Evolutionary conservation across 495 filamentous ascomycete genomes (phyloP), one percentile per base, ranked within the genome.

Genomic region (Penicillium herquei): DNA sequence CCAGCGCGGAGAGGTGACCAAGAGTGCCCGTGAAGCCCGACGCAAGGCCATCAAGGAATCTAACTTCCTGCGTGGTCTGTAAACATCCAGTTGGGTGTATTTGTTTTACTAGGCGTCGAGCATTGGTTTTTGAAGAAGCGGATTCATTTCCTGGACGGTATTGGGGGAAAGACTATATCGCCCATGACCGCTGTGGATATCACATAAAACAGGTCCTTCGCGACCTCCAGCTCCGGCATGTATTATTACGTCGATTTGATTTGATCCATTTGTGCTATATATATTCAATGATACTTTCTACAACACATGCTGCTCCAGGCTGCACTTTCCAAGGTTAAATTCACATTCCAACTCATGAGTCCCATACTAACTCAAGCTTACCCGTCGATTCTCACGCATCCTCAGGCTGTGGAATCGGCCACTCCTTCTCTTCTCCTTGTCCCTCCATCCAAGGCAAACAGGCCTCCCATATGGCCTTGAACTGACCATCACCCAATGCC

Each of bases 51-150:
- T 98, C 62, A 94, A 93, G 79, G 94, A 98, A 76, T 79, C 64
- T 52, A 98, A 98, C 76, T 98, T 94, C 82, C 81, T 98, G 76
- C 88, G 86, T 78, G 81, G 84, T 14, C 88, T 95, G 82, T 85
- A 81, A 70, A 70, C 11, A 13, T 14, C 49, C 56, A 33, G 48
- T 51, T 58, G n/a, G 30, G 30, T 55, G 50, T 53, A 39, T 43
- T 42, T 33, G 33, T 42, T 54, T 57, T 16, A 21, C 40, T 40
- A 52, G 37, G 18, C 50, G 39, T 52, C 39, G 39, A 43, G n/a
- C 50, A 44, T 40, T 52, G 50, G 39, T 39, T 32, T 39, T 46
- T 46, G 43, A 46, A 46, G 43, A 32, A 46, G 43, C 16, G 51
- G 56, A 42, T 50, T 55, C 14, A 17, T 42, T 47, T 45, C 21